Evolutionary conservation across 345 rosid species (phyloP), one percentile per base, ranked within the genome.

Genomic region (Syzygium jambos): DNA sequence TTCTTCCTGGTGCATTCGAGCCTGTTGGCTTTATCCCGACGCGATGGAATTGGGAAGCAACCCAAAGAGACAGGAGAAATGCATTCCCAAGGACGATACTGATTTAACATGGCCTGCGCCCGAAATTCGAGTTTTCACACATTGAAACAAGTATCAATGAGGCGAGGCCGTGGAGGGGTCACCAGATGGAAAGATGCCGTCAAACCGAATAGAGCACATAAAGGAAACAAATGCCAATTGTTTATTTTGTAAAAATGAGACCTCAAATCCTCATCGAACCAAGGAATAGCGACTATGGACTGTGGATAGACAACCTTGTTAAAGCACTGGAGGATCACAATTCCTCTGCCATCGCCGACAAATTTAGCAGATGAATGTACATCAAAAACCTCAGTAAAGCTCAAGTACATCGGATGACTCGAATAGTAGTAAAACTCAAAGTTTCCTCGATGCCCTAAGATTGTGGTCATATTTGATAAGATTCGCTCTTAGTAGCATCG

Each of bases 401-500:
- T 73, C 49, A 0, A 34, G 25, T 10, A 73, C 25, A 34, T 73
- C 3, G 46, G 46, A 73, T 73, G 80, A 73, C 80, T 68, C 49
- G 1, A 30, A 9, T 11, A 68, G 80, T 34, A 68, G 46, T 6
- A 51, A 54, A 68, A 68, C 46, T 96, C 92, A 98, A 86, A 86
- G 92, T 91, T 96, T 98, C 92, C 97, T 94, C 17, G 91, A 87
- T 78, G 92, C 89, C 91, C 89, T 93, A 55, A 87, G 90, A 92
- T 95, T 93, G 92, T 91, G 94, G 30, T 98, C 99, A 86, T 95
- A 93, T 91, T 95, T 95, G 61, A 98, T 93, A 78, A 98, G 98
- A 90, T 93, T 96, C 59, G 97, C 93, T 92, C 99, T 93, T 86
- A 98, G 91, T 84, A 98, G 88, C 99, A 96, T 98, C 56, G 97